phyloP scores from a whole-genome alignment of 352 stramenopile species.

The Phytophthora uliginosa region DNA sequence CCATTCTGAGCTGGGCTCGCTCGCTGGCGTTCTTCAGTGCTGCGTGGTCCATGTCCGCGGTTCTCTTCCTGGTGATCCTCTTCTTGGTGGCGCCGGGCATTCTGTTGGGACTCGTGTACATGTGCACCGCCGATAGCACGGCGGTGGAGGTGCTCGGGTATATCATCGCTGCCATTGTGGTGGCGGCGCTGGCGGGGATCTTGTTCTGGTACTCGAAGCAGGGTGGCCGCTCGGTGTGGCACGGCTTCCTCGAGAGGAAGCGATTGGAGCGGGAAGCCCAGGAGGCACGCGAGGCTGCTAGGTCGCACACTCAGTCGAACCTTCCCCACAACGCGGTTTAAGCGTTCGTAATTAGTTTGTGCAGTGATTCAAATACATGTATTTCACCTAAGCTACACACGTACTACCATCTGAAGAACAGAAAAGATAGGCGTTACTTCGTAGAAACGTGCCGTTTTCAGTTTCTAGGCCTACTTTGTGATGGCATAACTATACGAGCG shows the following conservation, averaged over 20 bases:
- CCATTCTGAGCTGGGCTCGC: constrained; percentile 80
- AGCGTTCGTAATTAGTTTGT: constrained; percentile 8
- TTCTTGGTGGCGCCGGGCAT: constrained; percentile 64
- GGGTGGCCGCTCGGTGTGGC: constrained; percentile 47
- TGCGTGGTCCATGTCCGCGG: constrained; percentile 61
- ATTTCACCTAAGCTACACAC: background rate
- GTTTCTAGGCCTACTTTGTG: too few species aligned
- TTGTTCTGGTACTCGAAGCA: constrained; percentile 54
- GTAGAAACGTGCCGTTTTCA: too few species aligned
- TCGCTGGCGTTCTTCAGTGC: constrained; percentile 76
- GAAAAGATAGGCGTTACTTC: too few species aligned
- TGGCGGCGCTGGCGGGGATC: constrained; percentile 17
- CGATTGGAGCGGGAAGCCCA: constrained; percentile 37
- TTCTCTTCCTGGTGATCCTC: constrained; percentile 58
- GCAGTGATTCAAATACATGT: constrained; percentile 22
- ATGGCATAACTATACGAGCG: too few species aligned
- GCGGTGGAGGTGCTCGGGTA: constrained; percentile 48
- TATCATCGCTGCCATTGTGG: constrained; percentile 36
- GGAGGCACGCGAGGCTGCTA: constrained; percentile 11
- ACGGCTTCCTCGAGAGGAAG: constrained; percentile 57
- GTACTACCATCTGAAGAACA: too few species aligned
- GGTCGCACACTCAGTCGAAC: constrained; percentile 28
- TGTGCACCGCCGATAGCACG: constrained; percentile 52
- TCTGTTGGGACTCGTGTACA: constrained; percentile 60
- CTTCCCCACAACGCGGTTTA: constrained; percentile 29